Base-by-base conservation (phyloP, 345 rosid species). In the Hibiscus tridactylites region DNA sequence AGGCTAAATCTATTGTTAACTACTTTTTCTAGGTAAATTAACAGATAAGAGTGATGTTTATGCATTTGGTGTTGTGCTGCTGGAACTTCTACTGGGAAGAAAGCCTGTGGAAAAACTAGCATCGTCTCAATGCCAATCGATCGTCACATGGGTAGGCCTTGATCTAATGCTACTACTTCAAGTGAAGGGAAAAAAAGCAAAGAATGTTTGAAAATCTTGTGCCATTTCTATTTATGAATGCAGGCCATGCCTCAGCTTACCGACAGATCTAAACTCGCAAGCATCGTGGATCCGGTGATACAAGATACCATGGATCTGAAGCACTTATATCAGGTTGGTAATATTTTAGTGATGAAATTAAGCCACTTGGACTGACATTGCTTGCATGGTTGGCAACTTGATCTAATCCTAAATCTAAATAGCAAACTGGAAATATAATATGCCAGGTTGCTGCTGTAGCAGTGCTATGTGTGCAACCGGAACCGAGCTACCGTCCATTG, bases 161-260 rank as follows among this genome's bases (percentile, higher is more conserved):
- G 35, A 46, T 70, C 73, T 70, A 49, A 24, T 47, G 12, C n/a
- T 24, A 60, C 53, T 39, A 60, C 53, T 39, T 42, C 13, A 29
- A 3, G 15, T 42, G 46, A 39, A 39, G 46, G 10, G 24, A 52
- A 26, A 26, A 44, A 28, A 50, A 57, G 17, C 1, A 60, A 60
- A 21, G 8, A 63, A 26, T 39, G 44, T 28, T 7, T 2, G 29
- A 4, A 9, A 53, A 54, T 26, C 57, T 68, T 68, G 67, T 78
- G 71, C 15, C 63, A 1, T 46, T 56, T 60, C 63, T 10, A 17
- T 54, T 61, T 37, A 29, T 74, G 69, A 78, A 62, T 75, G 77
- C 87, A 94, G 97, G 99, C 99, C 81, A 88, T 95, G 97, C 97
- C 97, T 79, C 93, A 90, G 80, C 97, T 94, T 17, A 91, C 93